Evolutionary conservation across 2,329 filamentous ascomycete genomes (phyloP).

Genomic region (Aspergillus sp.): DNA sequence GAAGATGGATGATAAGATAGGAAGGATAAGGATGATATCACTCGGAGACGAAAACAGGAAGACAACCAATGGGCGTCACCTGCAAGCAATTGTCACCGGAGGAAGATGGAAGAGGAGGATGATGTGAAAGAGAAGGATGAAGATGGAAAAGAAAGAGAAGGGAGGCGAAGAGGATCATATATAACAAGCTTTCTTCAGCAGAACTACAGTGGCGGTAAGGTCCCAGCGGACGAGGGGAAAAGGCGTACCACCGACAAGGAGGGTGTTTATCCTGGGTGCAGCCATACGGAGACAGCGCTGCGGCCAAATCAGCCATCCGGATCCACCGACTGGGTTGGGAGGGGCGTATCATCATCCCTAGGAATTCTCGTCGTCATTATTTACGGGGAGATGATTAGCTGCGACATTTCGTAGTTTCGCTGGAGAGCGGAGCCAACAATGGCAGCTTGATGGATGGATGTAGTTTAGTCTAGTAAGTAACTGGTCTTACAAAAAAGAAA

Average conservation of each 20-base stretch:
- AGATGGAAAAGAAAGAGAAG: slow-evolving; percentile 9
- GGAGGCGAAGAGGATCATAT: slow-evolving; percentile 6
- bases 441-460: background rate
- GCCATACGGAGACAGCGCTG: slow-evolving; percentile 12
- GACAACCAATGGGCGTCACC: background rate
- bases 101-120: slow-evolving; percentile 3
- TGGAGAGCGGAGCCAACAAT: slow-evolving; percentile 7
- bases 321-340: slow-evolving; percentile 26
- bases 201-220: slow-evolving; percentile 20
- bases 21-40: slow-evolving; percentile 22
- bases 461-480: too few species aligned
- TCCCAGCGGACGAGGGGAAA: slow-evolving; percentile 5
- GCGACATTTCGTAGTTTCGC: background rate
- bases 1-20: background rate
- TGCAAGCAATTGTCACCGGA: background rate
- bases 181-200: slow-evolving; percentile 8
- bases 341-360: slow-evolving; percentile 37
- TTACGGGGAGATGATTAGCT: slow-evolving; percentile 2
- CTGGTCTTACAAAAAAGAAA: too few species aligned
- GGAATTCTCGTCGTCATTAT: slow-evolving; percentile 42
- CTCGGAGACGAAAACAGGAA: slow-evolving; percentile 8
- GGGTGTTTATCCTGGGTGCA: slow-evolving; percentile 19
- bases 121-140: slow-evolving; percentile 9
- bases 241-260: background rate
- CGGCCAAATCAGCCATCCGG: slow-evolving; percentile 13